Evolutionary conservation across 345 rosid species (phyloP), one percentile per base, ranked within the genome.

Genomic region (Luvunga scandens): DNA sequence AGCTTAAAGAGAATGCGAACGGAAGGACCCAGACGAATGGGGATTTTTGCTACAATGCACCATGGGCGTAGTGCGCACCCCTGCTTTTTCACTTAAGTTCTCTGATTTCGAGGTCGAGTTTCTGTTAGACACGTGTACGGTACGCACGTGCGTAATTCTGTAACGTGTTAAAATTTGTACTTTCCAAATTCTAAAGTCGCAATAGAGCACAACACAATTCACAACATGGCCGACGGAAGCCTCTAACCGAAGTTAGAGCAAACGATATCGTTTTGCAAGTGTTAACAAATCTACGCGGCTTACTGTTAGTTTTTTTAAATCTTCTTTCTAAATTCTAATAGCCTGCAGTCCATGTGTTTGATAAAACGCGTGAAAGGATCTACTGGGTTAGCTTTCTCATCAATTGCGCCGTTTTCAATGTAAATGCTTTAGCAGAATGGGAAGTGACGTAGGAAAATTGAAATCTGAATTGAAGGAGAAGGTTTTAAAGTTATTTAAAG

Each of bases 401-500:
- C 45, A 53, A 33, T n/a, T 34, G 5, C 21, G 28, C 3, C 68
- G 48, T 64, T 62, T 48, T 31, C 38, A 28, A 45, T 4, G 59
- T 75, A 45, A 45, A 73, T 19, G 30, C 16, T 27, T 42, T 24
- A 66, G 64, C 78, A 53, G 64, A 66, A 76, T 76, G 78, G 55
- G 19, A 9, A 66, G 65, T 8, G 72, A 66, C 10, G 63, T 80
- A 53, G 79, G 60, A 71, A 85, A 81, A 61, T 30, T 73, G 6
- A 79, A 67, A 77, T 66, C 45, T 48, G 83, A 83, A 80, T n/a
- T 63, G 80, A 82, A 85, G 61, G 60, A 79, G 74, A 84, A 65
- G 72, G 45, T 76, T 55, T 79, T n/a, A 22, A 80, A 80, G 42
- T 84, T 85, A 69, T 84, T 86, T 50, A 88, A 84, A 83, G 85